Base-by-base conservation (phyloP, 169 alveolate species). In the Cyclospora cayetanensis region DNA sequence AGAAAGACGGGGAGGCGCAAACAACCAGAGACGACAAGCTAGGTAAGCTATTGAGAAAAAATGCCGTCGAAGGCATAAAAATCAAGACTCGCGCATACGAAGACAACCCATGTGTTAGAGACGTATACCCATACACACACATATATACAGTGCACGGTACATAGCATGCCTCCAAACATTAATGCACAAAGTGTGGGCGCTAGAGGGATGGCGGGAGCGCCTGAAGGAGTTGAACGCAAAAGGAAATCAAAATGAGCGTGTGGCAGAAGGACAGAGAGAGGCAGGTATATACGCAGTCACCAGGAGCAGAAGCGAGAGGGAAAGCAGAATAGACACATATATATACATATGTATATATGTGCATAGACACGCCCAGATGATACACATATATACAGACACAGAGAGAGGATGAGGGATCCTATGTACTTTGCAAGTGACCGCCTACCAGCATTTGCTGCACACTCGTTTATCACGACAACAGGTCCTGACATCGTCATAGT, bases 401-500 rank as follows among this genome's bases (percentile, higher is more conserved):
- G 52, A 22, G 27, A 22, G 60, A 41, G 9, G 25, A 12, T 5
- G 29, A 27, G 11, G 4, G 63, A 74, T 4, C 4, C 63, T 9
- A 11, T 5, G 85, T 41, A 11, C 31, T 18, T 18, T 9, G n/a
- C 60, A 22, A 43, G 29, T n/a, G 79, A 5, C 7, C 15, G 46
- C 42, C 9, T 2, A 82, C 99, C 99, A 99, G 95, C 99, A 98
- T 90, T 97, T 97, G 65, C 95, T 92, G 95, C 99, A 98, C 34
- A 99, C 96, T 42, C 95, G 97, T 50, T 99, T 99, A 31, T 98
- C 99, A 43, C 95, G 87, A 94, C 99, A 99, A 94, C 99, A 99
- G 31, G 99, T 98, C 92, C 99, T 96, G 22, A 98, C 97, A 91
- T 98, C 98, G 93, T 99, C 99, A 94, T 99, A 99, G 94, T 98